Evolutionary conservation across 2,329 filamentous ascomycete species (phyloP), one percentile per base, ranked within the genome.

Genomic region (Cercospora beticola): DNA sequence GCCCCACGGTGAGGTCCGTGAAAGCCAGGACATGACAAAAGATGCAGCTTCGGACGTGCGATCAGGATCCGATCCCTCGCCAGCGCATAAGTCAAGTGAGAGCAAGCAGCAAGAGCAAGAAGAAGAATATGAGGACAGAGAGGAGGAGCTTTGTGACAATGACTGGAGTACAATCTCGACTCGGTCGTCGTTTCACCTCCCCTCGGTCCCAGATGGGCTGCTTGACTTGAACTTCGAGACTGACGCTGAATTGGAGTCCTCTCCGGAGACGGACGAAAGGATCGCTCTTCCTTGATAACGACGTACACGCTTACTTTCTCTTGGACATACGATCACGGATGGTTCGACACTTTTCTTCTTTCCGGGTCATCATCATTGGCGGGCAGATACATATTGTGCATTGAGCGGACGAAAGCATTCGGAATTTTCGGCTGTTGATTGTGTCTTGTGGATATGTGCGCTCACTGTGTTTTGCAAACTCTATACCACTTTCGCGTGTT

Each of bases 401-500:
- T 62, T 52, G 64, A 61, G 56, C 30, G 57, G 58, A 57, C 63
- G 63, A 64, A 49, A 40, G 46, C 46, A 23, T 52, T 52, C 52
- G 30, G n/a, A 18, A 12, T 16, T 58, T 64, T 57, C 33, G 62
- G 62, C 46, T 64, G 54, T 52, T 59, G 46, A 52, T 52, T 52
- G 46, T 52, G 36, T 43, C 10, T 40, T 65, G 52, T 59, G 63
- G 54, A 59, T 46, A 52, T 52, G 46, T 52, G 52, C 54, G 46
- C 61, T 63, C 18, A n/a, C 18, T 40, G 62, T 52, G 31, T 62
- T 57, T 63, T 58, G 54, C 54, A 30, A 58, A 58, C 54, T 58
- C 31, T 67, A 67, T 67, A 67, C 65, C 65, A 67, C 65, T 67
- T 67, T 67, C 33, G 64, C 64, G 65, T 57, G 65, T 63, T 49